Percentiles rank a stretch among this genome's conserved stretches.
phyloP scores from a whole-genome alignment of 352 stramenopile species.

The Phytophthora europaea region DNA sequence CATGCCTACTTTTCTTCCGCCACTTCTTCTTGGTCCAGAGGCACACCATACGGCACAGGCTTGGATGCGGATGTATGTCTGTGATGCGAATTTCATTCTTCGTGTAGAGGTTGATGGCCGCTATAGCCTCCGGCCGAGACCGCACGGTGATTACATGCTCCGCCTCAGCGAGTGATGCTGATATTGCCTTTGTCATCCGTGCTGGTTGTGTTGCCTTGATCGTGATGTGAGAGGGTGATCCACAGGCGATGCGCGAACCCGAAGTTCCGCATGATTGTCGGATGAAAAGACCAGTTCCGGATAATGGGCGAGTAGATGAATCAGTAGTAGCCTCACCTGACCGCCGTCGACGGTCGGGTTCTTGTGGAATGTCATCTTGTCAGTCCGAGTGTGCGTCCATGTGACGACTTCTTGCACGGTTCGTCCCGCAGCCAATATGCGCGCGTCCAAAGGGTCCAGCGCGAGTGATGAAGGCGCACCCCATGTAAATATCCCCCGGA shows the following conservation, averaged over 20 bases:
- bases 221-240: background rate
- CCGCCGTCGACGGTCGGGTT: too few relatives aligned
- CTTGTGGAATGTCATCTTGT: too few relatives aligned
- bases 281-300: background rate
- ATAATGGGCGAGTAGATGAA: background rate
- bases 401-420: too few relatives aligned
- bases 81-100: background rate
- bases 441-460: too few relatives aligned
- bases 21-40: background rate
- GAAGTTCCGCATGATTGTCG: background rate
- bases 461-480: too few relatives aligned
- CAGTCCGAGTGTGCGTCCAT: too few relatives aligned
- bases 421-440: too few relatives aligned
- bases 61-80: background rate
- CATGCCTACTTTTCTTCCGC: background rate
- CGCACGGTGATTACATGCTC: background rate
- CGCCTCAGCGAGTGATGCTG: too few relatives aligned
- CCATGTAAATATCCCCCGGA: background rate
- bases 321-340: too few relatives aligned
- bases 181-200: background rate
- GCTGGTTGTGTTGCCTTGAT: background rate
- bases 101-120: background rate
- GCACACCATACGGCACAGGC: background rate
- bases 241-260: background rate
- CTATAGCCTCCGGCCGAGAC: background rate